Evolutionary conservation across 768 basidiomycete genomes (phyloP).

Genomic region (Kwoniella pini): DNA sequence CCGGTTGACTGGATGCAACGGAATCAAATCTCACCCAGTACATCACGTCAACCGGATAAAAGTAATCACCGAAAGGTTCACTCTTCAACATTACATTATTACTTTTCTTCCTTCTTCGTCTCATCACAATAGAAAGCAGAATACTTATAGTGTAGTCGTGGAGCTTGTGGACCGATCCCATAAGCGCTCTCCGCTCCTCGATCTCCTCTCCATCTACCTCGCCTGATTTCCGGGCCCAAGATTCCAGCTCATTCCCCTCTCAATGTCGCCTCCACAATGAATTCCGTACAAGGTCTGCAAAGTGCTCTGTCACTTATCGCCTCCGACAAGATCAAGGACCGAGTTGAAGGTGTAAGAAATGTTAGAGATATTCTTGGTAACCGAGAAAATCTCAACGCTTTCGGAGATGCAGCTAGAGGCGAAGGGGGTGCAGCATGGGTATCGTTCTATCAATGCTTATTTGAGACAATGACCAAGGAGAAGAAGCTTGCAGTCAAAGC

Average conservation of each 20-base stretch:
- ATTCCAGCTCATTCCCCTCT: background rate
- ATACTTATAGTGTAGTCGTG: too few species aligned
- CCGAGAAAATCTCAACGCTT: constrained; percentile 57
- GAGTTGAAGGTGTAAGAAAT: constrained; percentile 64
- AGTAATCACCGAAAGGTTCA: constrained; percentile 5
- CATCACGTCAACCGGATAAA: background rate
- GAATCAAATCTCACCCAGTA: constrained; percentile 3
- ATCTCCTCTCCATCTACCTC: too few species aligned
- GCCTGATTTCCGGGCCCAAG: background rate
- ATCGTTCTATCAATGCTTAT: constrained; percentile 71
- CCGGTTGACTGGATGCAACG: constrained; percentile 17
- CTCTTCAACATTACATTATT: background rate
- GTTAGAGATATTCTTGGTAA: constrained; percentile 50
- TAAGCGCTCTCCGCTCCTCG: too few species aligned
- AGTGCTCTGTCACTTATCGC: constrained; percentile 35
- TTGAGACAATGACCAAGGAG: constrained; percentile 67
- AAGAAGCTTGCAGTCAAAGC: constrained; percentile 59
- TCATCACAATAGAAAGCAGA: background rate
- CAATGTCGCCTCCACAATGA: constrained; percentile 20
- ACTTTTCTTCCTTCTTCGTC: background rate
- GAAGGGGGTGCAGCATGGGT: constrained; percentile 60
- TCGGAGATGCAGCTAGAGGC: constrained; percentile 58
- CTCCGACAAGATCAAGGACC: constrained; percentile 66
- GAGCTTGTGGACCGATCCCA: too few species aligned
- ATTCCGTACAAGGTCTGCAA: constrained; percentile 36